Evolutionary conservation across 441 rosid genomes (phyloP), one percentile per base, ranked within the genome.

Genomic region (Hypseocharis bilobata): DNA sequence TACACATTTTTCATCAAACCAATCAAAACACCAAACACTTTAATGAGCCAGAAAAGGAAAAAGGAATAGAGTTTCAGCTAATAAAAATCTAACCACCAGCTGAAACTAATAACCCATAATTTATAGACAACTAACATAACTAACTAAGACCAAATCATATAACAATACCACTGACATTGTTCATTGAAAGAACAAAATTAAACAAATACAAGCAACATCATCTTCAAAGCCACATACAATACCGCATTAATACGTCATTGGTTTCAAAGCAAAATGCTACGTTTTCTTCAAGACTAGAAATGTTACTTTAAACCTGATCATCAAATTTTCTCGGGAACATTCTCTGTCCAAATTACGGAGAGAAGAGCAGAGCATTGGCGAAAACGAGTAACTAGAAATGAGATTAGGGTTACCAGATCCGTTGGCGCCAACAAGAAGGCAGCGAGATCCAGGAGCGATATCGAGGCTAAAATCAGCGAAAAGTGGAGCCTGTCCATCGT

Each of bases 391-490:
- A 14, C 3, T 1, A 40, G 2, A 25, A n/a, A 16, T 27, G 34
- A 14, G 26, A 29, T 13, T n/a, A 26, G 2, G 11, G 11, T 11
- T 74, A 92, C 98, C 98, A 67, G 97, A 92, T 80, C 97, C 98
- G 57, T 90, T 92, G 61, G 97, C 95, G 69, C 98, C 98, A 55
- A 90, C 85, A 52, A 92, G 90, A 69, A 90, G 94, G 73, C 96
- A 90, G 57, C 98, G 96, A 74, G 97, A 87, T 76, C 96, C 95
- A 0, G 88, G 88, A 63, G 87, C 26, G 26, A 88, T 77, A 63
- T 83, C 76, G 75, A 92, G 84, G 59, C 71, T 73, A 83, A 92
- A 92, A 72, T 87, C 88, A 73, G 72, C 79, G 85, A 92, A 92
- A 1, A 89, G 69, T 32, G 96, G 89, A 71, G 78, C 38, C 0